Conservation (phyloP, 2,329 filamentous ascomycete genomes). For the Ceratocystis diversiconidia region DNA sequence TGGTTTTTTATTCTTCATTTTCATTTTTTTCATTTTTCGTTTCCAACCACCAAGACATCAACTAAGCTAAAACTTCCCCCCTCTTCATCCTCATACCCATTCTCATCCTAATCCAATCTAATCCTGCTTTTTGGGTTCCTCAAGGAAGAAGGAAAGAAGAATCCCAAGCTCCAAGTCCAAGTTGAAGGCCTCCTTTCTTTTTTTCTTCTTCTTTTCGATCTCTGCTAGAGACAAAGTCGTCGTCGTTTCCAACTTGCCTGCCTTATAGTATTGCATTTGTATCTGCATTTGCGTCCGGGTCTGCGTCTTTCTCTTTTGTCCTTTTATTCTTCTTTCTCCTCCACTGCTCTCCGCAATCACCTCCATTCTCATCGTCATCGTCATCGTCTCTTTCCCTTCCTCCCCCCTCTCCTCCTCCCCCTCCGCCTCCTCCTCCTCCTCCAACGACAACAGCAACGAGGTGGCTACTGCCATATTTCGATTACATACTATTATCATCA, state of each 20-base stretch:
- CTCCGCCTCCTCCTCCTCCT: neutral
- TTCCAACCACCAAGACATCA: neutral
- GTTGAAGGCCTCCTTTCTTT: too few relatives aligned
- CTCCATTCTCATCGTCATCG: too few relatives aligned
- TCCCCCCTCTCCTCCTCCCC: neutral
- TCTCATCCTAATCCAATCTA: neutral
- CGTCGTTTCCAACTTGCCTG: too few relatives aligned
- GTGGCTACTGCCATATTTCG: neutral
- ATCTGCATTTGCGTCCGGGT: too few relatives aligned
- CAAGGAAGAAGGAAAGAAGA: too few relatives aligned
- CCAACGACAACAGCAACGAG: neutral
- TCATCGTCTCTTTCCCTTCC: neutral
- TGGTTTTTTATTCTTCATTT: neutral
- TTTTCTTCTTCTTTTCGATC: too few relatives aligned
- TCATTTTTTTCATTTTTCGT: neutral
- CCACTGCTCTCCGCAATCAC: too few relatives aligned
- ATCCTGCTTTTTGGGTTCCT: too few relatives aligned
- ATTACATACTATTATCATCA: conserved; percentile 4
- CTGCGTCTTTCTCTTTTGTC: neutral
- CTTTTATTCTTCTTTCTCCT: neutral
- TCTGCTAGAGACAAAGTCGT: too few relatives aligned
- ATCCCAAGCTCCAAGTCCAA: too few relatives aligned
- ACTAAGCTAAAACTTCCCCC: neutral
- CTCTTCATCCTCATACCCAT: neutral
- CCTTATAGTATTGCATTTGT: too few relatives aligned